These are phyloP conservation scores for Gossypium raimondii DNA, from an alignment of 345 rosid genomes.

Conservation along the genomic window DNA sequence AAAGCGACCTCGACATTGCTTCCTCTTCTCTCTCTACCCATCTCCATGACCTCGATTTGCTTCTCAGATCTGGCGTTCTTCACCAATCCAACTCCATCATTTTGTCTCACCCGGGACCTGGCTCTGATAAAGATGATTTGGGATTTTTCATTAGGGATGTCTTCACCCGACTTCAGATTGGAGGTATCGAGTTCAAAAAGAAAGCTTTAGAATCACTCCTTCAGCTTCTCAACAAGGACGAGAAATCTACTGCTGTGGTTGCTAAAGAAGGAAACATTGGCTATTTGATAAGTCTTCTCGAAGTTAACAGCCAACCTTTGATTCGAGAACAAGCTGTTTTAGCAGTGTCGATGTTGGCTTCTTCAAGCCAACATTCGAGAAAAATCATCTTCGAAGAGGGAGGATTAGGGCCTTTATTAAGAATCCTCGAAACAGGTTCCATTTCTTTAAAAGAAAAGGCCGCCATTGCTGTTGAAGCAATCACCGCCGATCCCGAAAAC, in stretches of 20 bases:
- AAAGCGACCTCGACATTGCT: conserved; percentile 88
- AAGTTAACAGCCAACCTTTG: conserved; percentile 35
- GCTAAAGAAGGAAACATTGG: conserved; percentile 70
- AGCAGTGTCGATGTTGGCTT: conserved; percentile 58
- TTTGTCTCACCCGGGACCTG: conserved; percentile 37
- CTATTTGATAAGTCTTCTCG: conserved; percentile 58
- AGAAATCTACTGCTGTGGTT: conserved; percentile 47
- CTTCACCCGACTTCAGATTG: conserved; percentile 80
- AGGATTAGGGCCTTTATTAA: conserved; percentile 64
- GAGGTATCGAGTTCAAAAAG: conserved; percentile 69
- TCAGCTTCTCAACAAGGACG: conserved; percentile 50
- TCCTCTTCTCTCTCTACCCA: conserved; percentile 53
- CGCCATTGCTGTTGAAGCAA: conserved; percentile 60
- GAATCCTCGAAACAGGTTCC: conserved; percentile 60
- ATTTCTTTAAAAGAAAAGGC: conserved; percentile 57
- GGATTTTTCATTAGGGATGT: conserved; percentile 59
- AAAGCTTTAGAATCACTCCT: conserved; percentile 71
- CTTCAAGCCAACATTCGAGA: conserved; percentile 53
- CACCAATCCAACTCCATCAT: conserved; percentile 68
- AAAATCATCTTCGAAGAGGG: conserved; percentile 65
- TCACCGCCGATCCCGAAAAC: conserved; percentile 62
- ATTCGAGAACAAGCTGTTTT: conserved; percentile 63
- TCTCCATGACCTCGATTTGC: conserved; percentile 62
- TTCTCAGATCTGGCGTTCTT: conserved; percentile 78
- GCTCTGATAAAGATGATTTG: conserved; percentile 52